phyloP scores from a whole-genome alignment of 441 rosid species.

The Pelargonium australe region DNA sequence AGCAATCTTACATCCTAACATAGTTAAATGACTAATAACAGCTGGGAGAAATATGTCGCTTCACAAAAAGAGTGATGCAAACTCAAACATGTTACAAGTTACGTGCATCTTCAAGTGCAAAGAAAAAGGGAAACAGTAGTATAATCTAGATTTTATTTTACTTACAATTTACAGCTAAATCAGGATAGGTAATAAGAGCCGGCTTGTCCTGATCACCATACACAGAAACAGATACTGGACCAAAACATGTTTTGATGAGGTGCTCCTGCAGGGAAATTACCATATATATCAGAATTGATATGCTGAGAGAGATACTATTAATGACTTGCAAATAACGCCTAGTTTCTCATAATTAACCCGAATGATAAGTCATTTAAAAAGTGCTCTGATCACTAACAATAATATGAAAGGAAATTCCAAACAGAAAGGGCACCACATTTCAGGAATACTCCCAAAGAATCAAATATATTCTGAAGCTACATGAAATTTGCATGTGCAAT shows the following conservation, averaged over 20 bases:
- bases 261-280: conserved; percentile 20
- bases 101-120: background rate
- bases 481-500: background rate
- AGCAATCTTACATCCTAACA: no score
- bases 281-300: background rate
- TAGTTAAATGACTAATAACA: background rate
- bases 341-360: background rate
- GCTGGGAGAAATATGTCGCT: background rate
- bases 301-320: background rate
- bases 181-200: conserved; percentile 27
- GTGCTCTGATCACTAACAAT: background rate
- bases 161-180: conserved; percentile 28
- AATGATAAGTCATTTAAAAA: background rate
- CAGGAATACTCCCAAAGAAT: background rate
- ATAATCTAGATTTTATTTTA: background rate
- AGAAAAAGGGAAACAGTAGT: background rate
- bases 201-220: conserved; percentile 30
- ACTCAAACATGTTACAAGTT: background rate
- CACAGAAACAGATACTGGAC: conserved; percentile 21
- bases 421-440: background rate
- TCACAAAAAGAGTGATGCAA: background rate
- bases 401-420: no score
- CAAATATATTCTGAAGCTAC: background rate
- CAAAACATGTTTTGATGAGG: conserved; percentile 21
- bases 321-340: background rate